phyloP scores from a whole-genome alignment of 768 basidiomycete genomes.

The Jaapia argillacea region DNA sequence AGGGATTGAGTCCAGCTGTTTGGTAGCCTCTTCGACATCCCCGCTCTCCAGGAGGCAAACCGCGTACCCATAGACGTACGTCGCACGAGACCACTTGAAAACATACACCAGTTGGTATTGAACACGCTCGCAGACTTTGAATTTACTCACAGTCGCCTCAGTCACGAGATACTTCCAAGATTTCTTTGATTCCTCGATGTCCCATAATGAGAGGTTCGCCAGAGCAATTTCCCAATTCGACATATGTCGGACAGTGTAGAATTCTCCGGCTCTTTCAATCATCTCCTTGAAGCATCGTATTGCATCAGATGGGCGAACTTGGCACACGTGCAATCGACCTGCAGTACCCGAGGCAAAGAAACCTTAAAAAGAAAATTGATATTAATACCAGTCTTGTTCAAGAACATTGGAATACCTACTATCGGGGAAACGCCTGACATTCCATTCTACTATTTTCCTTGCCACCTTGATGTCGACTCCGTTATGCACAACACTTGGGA shows the following conservation, averaged over 20 bases:
- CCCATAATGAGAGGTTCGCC: slow-evolving; percentile 65
- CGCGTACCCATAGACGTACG: slow-evolving; percentile 68
- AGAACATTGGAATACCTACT: slow-evolving; percentile 28
- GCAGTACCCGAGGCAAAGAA: slow-evolving; percentile 93
- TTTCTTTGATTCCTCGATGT: slow-evolving; percentile 41
- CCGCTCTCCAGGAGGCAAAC: slow-evolving; percentile 61
- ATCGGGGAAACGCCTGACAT: slow-evolving; percentile 71
- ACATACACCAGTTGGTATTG: no score
- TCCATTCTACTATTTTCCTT: slow-evolving; percentile 73
- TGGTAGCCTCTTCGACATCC: slow-evolving; percentile 41
- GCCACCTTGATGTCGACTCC: slow-evolving; percentile 72
- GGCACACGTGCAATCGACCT: slow-evolving; percentile 67
- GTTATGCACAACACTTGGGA: slow-evolving; percentile 67
- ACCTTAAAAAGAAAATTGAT: slow-evolving; percentile 28
- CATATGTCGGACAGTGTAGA: slow-evolving; percentile 60
- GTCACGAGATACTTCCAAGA: slow-evolving; percentile 61
- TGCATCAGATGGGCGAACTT: slow-evolving; percentile 65
- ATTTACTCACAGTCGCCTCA: slow-evolving; percentile 62
- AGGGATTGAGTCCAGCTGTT: slow-evolving; percentile 66
- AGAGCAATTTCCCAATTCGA: slow-evolving; percentile 85
- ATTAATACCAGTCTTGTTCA: slow-evolving; percentile 2
- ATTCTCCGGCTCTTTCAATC: slow-evolving; percentile 25
- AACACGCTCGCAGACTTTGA: slow-evolving; percentile 1
- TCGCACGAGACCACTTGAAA: slow-evolving; percentile 65
- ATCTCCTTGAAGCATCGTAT: slow-evolving; percentile 61